Evolutionary conservation across 2,329 filamentous ascomycete genomes (phyloP), one percentile per base, ranked within the genome.

Genomic region (Fusarium goolgardi): DNA sequence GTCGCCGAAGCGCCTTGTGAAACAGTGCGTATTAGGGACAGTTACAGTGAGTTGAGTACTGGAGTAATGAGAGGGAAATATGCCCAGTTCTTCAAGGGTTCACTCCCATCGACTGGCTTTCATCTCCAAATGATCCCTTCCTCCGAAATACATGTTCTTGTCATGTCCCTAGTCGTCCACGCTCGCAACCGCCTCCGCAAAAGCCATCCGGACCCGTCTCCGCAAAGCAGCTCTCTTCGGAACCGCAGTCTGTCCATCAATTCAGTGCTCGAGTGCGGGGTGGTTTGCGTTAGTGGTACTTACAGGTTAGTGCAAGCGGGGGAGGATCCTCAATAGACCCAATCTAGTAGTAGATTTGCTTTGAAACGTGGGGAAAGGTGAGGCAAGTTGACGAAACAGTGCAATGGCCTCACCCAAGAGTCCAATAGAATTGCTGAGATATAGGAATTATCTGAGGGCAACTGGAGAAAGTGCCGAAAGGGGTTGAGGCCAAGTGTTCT

Each of bases 151-250:
- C 16, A 50, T 25, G n/a, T 18, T 2, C 5, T 46, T 10, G 6
- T 5, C 18, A 23, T 20, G 5, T 9, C 39, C 15, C 6, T 32
- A n/a, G 18, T 34, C n/a, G 2, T 44, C 16, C 12, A 20, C 8
- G 5, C 8, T 29, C 53, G 53, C 34, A 56, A 31, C 53, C 53
- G 53, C 53, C 53, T 41, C 53, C 53, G 53, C 53, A 52, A 20
- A n/a, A 1, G 11, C 18, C 29, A 12, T 47, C 41, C 52, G 52
- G 52, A 55, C 31, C 52, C 52, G 52, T 55, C 20, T 41, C 53
- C 53, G 52, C 52, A 56, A 51, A 20, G n/a, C 47, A 39, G 10
- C 13, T 43, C 15, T 15, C 40, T 6, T 56, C 55, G 56, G 56
- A 55, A 55, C 56, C 56, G 56, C 56, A 59, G 34, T 20, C 50